Evolutionary conservation across 768 basidiomycete species (phyloP).

Genomic region (Cubamyces lactineus): DNA sequence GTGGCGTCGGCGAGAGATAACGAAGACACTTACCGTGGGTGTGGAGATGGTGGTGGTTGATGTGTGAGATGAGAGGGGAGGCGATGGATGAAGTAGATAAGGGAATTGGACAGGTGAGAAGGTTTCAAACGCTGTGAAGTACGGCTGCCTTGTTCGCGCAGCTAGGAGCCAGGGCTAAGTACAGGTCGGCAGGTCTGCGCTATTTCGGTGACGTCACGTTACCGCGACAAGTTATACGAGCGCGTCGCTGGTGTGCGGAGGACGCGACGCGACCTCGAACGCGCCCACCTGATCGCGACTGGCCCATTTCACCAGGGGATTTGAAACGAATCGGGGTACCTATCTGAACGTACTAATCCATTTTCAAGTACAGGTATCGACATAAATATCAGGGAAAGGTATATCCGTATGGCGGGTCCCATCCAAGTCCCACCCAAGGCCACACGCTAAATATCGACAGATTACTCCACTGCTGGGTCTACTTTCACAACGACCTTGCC

Average conservation of each 20-base stretch:
- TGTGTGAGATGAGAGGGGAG: not conserved
- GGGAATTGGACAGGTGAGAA: constrained; percentile 17
- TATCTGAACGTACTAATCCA: too few species aligned
- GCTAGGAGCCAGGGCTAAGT: too few species aligned
- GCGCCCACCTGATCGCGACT: constrained; percentile 21
- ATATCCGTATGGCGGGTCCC: too few species aligned
- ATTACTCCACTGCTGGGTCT: constrained; percentile 30
- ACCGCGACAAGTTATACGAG: not conserved
- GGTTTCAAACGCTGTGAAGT: not conserved
- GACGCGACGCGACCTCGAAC: constrained; percentile 11
- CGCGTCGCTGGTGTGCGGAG: too few species aligned
- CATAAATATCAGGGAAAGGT: too few species aligned
- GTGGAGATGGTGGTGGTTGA: constrained; percentile 2
- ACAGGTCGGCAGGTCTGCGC: not conserved
- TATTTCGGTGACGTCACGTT: constrained; percentile 10
- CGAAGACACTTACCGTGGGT: not conserved
- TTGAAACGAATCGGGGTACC: too few species aligned
- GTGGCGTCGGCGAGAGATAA: constrained; percentile 5
- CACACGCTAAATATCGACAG: not conserved
- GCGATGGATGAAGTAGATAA: not conserved
- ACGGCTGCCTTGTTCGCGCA: not conserved
- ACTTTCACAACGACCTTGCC: constrained; percentile 72
- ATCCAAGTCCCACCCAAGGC: not conserved
- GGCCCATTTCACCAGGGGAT: too few species aligned
- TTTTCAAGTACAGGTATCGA: too few species aligned